These are phyloP conservation scores for Furculomyces boomerangus DNA, from an alignment of 371 early-diverging fungal species.

Conservation along the genomic window DNA sequence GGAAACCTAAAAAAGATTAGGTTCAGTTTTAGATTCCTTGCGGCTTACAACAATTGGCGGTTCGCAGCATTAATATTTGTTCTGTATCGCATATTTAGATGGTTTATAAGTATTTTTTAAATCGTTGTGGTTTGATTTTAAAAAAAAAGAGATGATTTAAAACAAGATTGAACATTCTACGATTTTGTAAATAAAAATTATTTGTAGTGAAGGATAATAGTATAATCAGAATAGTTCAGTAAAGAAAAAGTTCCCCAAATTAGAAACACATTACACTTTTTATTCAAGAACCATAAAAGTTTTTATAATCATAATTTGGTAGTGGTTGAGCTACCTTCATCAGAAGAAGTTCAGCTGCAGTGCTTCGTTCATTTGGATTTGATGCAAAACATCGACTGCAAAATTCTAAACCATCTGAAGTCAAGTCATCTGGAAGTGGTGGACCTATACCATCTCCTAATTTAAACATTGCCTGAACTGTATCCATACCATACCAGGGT, in stretches of 20 bases:
- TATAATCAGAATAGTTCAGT: not conserved
- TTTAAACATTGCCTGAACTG: constrained; percentile 50
- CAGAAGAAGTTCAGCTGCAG: constrained; percentile 35
- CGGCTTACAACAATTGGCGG: not conserved
- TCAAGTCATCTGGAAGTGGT: constrained; percentile 43
- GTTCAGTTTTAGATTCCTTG: not conserved
- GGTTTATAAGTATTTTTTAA: not conserved
- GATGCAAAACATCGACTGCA: constrained; percentile 42
- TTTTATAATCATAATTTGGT: constrained; percentile 11
- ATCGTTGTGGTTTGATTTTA: too few relatives aligned
- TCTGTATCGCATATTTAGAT: not conserved
- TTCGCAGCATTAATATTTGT: not conserved
- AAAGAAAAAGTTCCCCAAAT: not conserved
- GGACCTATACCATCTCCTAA: constrained; percentile 35
- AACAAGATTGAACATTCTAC: too few relatives aligned
- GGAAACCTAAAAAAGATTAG: not conserved
- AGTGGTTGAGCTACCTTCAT: constrained; percentile 17
- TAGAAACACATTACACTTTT: not conserved
- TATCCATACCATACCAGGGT: constrained; percentile 59
- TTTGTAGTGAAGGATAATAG: not conserved
- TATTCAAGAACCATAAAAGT: constrained; percentile 3
- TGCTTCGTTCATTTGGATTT: constrained; percentile 41
- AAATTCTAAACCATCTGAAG: constrained; percentile 40
- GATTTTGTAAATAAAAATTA: too few relatives aligned
- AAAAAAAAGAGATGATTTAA: too few relatives aligned